Evolutionary conservation across 495 filamentous ascomycete species (phyloP), one percentile per base, ranked within the genome.

Genomic region (Rhypophila decipiens): DNA sequence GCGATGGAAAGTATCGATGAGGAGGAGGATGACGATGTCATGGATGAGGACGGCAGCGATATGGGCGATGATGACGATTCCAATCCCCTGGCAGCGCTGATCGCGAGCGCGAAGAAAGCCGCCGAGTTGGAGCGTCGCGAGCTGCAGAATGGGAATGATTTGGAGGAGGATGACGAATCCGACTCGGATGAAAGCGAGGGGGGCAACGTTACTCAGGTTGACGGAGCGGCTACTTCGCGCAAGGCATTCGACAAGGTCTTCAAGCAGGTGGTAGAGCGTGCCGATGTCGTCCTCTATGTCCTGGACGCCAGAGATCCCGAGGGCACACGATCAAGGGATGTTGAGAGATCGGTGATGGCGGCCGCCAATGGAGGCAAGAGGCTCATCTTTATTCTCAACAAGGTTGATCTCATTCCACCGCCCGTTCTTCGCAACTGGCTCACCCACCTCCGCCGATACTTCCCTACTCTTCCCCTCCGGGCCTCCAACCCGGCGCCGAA

Each of bases 211-310:
- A 50, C 54, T 10, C 59, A 67, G 40, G 58, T 69, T 37, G 47
- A 58, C 31, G 57, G 64, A 61, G 86, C 89, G 52, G 80, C 62
- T 23, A 68, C 71, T 34, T 97, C 91, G 43, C 78, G 89, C 53
- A 85, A 82, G 60, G 83, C 87, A 29, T 95, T 89, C 69, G 88
- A 95, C 75, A 95, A 95, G 71, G 82, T 91, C 55, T 97, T 96
- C 78, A 95, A 96, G 75, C 79, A 86, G 59, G 88, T 96, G n/a
- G 81, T 94, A 21, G 85, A 89, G 23, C 76, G 82, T 27, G 86
- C 91, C 20, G 91, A 97, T 61, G 90, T 97, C 13, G 70, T 97
- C 23, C 81, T 97, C 47, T 97, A 97, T 66, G 87, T 97, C 47
- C 81, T 97, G 38, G 91, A 97, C 59, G 90, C 91, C 37, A 83